Evolutionary conservation across 257 asterid species (phyloP).

Genomic region (Paraleonurus japonicus): DNA sequence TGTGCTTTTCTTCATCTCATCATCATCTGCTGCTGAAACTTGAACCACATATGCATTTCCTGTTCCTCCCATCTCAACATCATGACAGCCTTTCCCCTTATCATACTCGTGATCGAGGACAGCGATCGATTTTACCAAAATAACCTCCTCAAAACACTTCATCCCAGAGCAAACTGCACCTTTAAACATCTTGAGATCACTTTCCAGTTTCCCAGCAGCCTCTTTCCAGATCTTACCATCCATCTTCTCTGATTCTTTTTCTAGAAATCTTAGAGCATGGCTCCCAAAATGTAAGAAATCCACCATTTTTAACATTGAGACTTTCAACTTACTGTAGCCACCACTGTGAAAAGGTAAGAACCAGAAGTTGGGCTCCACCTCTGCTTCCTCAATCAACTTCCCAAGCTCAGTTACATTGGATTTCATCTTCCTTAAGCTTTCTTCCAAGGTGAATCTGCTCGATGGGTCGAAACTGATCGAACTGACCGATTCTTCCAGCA

Average conservation of each 20-base stretch:
- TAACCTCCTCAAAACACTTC: conserved; percentile 53
- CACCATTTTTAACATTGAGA: conserved; percentile 54
- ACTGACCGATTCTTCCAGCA: conserved; percentile 38
- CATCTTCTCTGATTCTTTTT: conserved; percentile 45
- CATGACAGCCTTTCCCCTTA: conserved; percentile 42
- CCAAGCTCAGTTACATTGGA: conserved; percentile 42
- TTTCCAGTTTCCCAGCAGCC: conserved; percentile 34
- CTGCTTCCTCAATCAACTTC: conserved; percentile 70
- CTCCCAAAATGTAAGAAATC: conserved; percentile 52
- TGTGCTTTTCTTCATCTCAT: conserved; percentile 34
- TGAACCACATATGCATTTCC: neutral
- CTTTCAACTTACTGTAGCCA: conserved; percentile 48
- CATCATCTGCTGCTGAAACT: conserved; percentile 28
- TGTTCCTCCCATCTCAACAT: conserved; percentile 60
- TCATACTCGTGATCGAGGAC: conserved; percentile 51
- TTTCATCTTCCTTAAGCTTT: conserved; percentile 37
- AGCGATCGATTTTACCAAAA: conserved; percentile 44
- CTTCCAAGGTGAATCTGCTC: conserved; percentile 32
- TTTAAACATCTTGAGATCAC: conserved; percentile 44
- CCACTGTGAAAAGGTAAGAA: conserved; percentile 65
- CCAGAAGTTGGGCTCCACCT: conserved; percentile 85
- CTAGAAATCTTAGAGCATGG: conserved; percentile 44
- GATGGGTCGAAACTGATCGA: conserved; percentile 29
- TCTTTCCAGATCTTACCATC: conserved; percentile 38
- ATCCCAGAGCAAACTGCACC: conserved; percentile 44